Percentiles rank a stretch among this genome's conserved stretches.
These are phyloP conservation scores for Coffea canephora DNA, from an alignment of 257 asterid species.

Conservation along the genomic window DNA sequence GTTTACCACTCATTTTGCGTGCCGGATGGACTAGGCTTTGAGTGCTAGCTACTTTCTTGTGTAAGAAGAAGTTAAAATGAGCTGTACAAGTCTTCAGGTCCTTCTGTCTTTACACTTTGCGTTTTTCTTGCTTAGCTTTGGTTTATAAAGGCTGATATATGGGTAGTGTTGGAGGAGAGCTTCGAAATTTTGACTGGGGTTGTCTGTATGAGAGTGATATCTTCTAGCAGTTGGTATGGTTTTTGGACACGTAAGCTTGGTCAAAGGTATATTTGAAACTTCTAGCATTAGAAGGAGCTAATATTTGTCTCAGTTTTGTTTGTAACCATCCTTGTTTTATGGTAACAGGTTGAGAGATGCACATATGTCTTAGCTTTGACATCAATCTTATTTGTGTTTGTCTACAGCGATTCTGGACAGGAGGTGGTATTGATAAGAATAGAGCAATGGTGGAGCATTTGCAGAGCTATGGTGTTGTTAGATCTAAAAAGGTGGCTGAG, in stretches of 20 bases:
- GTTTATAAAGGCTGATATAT: neutral
- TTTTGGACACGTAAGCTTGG: neutral
- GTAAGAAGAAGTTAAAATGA: neutral
- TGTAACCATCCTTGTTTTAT: conserved; percentile 11
- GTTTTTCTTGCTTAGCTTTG: neutral
- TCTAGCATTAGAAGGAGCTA: neutral
- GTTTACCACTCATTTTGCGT: too few relatives aligned
- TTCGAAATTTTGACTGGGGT: neutral
- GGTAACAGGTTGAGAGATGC: conserved; percentile 41
- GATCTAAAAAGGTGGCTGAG: conserved; percentile 61
- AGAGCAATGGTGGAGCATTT: conserved; percentile 61
- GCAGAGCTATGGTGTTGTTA: conserved; percentile 50
- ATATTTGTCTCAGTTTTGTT: neutral
- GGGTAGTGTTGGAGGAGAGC: neutral
- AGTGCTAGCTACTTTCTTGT: neutral
- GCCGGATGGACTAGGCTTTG: neutral
- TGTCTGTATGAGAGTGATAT: neutral
- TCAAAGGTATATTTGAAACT: neutral
- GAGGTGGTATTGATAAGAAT: conserved; percentile 42
- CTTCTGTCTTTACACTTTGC: neutral
- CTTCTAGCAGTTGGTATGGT: neutral
- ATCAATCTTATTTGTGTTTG: conserved; percentile 41
- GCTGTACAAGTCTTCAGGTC: neutral
- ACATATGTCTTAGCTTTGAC: conserved; percentile 33
- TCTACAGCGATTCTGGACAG: conserved; percentile 60